Base-by-base conservation (phyloP, 441 rosid species). In the Omphalea diandra region DNA sequence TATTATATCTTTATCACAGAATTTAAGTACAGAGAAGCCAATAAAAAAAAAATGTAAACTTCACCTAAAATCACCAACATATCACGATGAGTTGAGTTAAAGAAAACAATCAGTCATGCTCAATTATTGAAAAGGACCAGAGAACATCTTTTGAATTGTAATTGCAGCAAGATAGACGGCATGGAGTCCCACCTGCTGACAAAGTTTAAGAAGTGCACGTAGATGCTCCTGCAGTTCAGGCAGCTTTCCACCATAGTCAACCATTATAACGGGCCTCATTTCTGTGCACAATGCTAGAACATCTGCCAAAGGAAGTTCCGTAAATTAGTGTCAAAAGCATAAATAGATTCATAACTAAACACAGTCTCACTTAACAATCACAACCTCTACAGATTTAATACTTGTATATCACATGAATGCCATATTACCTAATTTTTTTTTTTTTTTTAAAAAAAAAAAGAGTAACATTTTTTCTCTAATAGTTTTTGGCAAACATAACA, bases 181-280 rank as follows among this genome's bases (percentile, higher is more conserved):
- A 49, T 14, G 7, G 12, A 22, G 54, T 11, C 46, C 17, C 4
- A 90, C 99, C 97, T 86, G 79, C 27, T 86, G 93, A 61, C 94
- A 69, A 67, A 68, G 80, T 68, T 80, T 80, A 59, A 91, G 83
- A 79, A 94, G 84, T 2, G 84, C 77, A 69, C 90, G 83, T 20
- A 94, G 77, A 62, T 76, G 84, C 20, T 85, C 83, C 72, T 91
- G 96, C 44, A 94, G 79, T 82, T 90, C 94, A 54, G 97, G 98
- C 85, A 94, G 68, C 86, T 87, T 94, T 35, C 97, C 98, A 72
- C 97, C 98, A 74, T 94, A 94, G 71, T 91, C 98, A 46, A 91
- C 82, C 98, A 94, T 91, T 69, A 90, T 86, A 65, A 90, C 97
- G 3, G 97, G 91, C 76, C 98, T 91, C 91, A 94, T 86, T 63